Evolutionary conservation across 2,329 filamentous ascomycete species (phyloP).

Genomic region (Fusarium heterosporum): DNA sequence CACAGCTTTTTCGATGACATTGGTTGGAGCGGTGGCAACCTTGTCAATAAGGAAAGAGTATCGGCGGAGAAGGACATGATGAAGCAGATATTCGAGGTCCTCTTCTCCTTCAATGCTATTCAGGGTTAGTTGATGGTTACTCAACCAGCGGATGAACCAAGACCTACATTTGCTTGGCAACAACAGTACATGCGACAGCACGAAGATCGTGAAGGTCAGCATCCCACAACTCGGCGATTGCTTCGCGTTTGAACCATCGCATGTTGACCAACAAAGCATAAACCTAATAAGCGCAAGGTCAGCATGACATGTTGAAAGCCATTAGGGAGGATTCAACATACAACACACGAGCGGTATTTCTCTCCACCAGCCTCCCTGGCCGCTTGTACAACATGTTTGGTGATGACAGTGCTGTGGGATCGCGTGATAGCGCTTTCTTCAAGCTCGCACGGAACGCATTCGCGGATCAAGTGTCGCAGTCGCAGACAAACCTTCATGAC

Average conservation of each 20-base stretch:
- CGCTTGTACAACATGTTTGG: conserved; percentile 79
- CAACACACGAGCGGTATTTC: conserved; percentile 81
- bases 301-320: not conserved
- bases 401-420: conserved; percentile 89
- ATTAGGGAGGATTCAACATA: conserved; percentile 38
- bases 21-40: conserved; percentile 78
- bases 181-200: conserved; percentile 86
- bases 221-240: conserved; percentile 88
- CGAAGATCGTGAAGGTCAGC: conserved; percentile 83
- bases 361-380: conserved; percentile 83
- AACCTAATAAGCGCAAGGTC: conserved; percentile 54
- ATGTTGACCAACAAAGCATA: conserved; percentile 81
- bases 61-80: conserved; percentile 84
- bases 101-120: conserved; percentile 89
- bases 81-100: conserved; percentile 80
- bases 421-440: conserved; percentile 79
- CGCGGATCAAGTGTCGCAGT: conserved; percentile 89
- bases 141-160: not conserved
- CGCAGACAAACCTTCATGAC: conserved; percentile 92
- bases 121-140: not conserved
- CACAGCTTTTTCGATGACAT: conserved; percentile 92
- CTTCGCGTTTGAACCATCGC: conserved; percentile 83
- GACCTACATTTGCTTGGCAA: conserved; percentile 80
- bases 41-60: conserved; percentile 84
- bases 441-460: conserved; percentile 90